phyloP scores from a whole-genome alignment of 305 asterid genomes.

The Salvia sclarea region DNA sequence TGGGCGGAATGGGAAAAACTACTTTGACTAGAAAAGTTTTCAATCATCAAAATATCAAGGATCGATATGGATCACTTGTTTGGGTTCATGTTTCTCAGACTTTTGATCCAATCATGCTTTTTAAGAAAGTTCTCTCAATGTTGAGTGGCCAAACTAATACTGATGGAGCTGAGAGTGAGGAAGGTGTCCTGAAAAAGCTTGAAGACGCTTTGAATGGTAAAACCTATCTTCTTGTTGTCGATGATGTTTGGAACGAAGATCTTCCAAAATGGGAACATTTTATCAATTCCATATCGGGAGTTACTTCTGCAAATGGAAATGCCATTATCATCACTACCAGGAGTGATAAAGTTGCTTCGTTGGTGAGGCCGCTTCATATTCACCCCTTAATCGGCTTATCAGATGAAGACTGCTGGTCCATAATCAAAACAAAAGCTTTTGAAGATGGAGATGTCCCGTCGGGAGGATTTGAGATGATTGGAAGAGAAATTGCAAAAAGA shows the following conservation, averaged over 20 bases:
- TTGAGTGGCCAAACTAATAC: neutral
- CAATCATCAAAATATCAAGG: neutral
- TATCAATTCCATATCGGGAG: neutral
- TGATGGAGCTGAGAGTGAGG: neutral
- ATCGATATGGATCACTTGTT: neutral
- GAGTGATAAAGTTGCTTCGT: neutral
- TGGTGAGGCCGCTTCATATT: neutral
- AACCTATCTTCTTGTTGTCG: neutral
- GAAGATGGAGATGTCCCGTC: neutral
- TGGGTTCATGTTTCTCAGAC: neutral
- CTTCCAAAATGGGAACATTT: neutral
- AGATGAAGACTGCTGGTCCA: neutral
- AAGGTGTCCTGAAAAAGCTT: neutral
- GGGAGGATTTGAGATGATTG: neutral
- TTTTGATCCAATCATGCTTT: neutral
- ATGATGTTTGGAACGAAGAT: conserved; percentile 2
- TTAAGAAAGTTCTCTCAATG: neutral
- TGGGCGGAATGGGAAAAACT: neutral
- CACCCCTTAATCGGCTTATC: neutral
- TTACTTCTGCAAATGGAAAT: neutral
- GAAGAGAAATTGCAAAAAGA: neutral
- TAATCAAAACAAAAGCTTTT: neutral
- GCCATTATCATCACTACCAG: neutral
- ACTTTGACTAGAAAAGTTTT: neutral
- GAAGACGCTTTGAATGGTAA: neutral